Evolutionary conservation across 768 basidiomycete species (phyloP), one percentile per base, ranked within the genome.

Genomic region (Amanita jacksonii): DNA sequence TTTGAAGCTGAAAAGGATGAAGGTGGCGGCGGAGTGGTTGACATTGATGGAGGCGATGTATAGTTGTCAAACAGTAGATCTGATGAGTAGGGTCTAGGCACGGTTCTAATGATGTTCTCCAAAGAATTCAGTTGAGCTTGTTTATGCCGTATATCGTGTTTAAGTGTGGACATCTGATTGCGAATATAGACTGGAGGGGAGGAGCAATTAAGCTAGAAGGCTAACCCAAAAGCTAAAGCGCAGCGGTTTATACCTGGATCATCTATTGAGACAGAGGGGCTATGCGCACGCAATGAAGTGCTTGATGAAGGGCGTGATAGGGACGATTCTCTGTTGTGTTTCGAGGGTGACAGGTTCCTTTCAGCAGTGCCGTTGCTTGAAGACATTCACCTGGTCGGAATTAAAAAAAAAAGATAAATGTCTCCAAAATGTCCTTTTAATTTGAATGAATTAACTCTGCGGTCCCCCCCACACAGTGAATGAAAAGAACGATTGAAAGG

Each of bases 101-200:
- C 77, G 51, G 75, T 74, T 39, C 80, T 70, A 38, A 89, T 63
- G 42, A 74, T 68, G 55, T 68, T 83, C 59, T 89, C 86, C 41
- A 88, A 73, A 30, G 56, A 68, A 52, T 80, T 73, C 27, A 87
- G 60, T 53, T 88, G 84, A 15, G 85, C 85, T 66, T 87, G 84
- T 56, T 89, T 83, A 53, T 88, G 85, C 49, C 86, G 68, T 53
- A 89, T 89, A 57, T 72, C 76, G 58, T 89, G 86, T 62, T 82
- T 87, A 55, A 89, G 64, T 31, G 79, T 80, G 52, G 84, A 85
- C 63, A 89, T 80, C 48, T 88, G 85, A 53, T 76, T 79, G 45
- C 86, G 77, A 42, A 87, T 69, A 49, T 78, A 74, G 56, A 87
- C 86, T 89, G 47, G 43, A 34, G 45, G 37, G 23, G 18, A 18